A percentile compares a stretch with the other conserved stretches of the same genome.
Conservation (phyloP, 2,329 filamentous ascomycete species). For the Stagonosporopsis rhizophila region DNA sequence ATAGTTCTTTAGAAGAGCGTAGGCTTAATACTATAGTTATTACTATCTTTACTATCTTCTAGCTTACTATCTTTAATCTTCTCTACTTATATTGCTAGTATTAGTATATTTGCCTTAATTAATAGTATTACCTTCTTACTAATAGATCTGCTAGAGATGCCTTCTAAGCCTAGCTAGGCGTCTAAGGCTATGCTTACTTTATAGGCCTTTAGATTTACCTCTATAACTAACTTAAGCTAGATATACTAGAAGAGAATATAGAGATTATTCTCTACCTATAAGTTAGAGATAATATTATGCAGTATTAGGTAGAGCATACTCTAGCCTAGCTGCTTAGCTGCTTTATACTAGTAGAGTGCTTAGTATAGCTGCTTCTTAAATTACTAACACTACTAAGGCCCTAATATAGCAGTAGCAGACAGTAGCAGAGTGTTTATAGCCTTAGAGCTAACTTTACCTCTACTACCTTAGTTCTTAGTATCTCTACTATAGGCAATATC, state of each 20-base stretch:
- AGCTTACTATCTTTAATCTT: no score
- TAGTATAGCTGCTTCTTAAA: conserved; percentile 4
- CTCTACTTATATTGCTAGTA: no score
- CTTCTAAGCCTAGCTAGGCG: conserved; percentile 7
- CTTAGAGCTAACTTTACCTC: conserved; percentile 1
- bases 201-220: neutral
- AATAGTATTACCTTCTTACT: neutral
- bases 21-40: no score
- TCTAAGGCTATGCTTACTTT: neutral
- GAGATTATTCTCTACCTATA: conserved; percentile 2
- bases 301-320: conserved; percentile 6
- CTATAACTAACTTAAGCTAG: conserved; percentile 1
- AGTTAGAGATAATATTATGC: conserved; percentile 2
- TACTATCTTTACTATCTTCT: no score
- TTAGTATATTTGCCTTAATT: neutral
- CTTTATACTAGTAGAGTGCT: conserved; percentile 2
- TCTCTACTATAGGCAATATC: no score
- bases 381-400: neutral
- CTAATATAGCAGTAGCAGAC: neutral
- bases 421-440: neutral
- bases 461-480: neutral
- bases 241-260: neutral
- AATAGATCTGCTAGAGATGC: conserved; percentile 1
- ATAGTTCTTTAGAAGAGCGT: no score
- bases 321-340: conserved; percentile 1